These are phyloP conservation scores for Nannochloropsis oceanica DNA, from an alignment of 108 stramenopile species.

Conservation along the genomic window DNA sequence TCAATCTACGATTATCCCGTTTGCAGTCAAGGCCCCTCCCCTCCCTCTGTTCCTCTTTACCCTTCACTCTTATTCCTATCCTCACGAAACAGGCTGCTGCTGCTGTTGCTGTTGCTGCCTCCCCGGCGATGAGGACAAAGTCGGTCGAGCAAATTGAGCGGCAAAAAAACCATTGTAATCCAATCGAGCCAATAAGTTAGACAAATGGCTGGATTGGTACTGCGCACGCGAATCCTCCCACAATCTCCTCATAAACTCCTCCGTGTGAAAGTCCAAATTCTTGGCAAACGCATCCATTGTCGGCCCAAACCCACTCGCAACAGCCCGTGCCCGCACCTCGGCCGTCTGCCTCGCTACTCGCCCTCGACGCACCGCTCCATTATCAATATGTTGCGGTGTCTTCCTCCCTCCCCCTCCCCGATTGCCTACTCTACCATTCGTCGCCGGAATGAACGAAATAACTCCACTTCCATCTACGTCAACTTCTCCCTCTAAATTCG, in stretches of 20 bases:
- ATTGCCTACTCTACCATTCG: neutral
- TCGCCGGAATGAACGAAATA: neutral
- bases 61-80: too few species aligned
- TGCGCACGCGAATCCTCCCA: conserved; percentile 27
- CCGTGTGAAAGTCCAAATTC: conserved; percentile 34
- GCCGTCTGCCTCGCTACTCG: neutral
- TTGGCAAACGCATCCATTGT: conserved; percentile 15
- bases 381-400: neutral
- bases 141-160: neutral
- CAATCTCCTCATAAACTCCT: conserved; percentile 30
- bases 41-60: too few species aligned
- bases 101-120: too few species aligned
- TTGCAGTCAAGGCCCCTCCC: too few species aligned
- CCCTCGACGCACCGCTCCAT: neutral
- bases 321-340: conserved; percentile 8
- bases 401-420: neutral
- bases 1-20: too few species aligned
- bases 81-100: too few species aligned
- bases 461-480: neutral
- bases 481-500: neutral
- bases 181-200: conserved; percentile 39
- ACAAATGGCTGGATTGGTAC: conserved; percentile 33
- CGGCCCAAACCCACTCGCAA: conserved; percentile 13
- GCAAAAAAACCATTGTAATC: conserved; percentile 41
- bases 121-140: too few species aligned